Evolutionary conservation across 2,329 filamentous ascomycete genomes (phyloP), one percentile per base, ranked within the genome.

Genomic region (Fusarium praegraminearum): DNA sequence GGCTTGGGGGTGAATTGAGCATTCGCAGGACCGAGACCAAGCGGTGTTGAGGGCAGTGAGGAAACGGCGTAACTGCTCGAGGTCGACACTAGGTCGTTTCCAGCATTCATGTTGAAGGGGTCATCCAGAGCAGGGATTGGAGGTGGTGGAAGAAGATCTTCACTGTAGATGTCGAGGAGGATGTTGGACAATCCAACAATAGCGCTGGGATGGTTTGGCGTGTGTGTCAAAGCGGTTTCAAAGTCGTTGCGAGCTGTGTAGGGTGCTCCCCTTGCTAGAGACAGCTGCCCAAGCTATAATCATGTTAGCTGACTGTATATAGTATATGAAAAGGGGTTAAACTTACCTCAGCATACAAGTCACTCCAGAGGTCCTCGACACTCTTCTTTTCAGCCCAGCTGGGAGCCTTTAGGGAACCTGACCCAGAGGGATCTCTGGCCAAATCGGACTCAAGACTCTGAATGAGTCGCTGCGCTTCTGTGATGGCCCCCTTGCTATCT

Each of bases 161-260:
- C 86, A 71, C 84, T 89, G 80, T 95, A 97, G 22, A 97, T 89
- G 75, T 98, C 94, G 50, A 98, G 86, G 9, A 99, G 85, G 38
- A 98, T 90, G 72, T 92, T 92, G 20, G 93, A 93, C 24, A 99
- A 82, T 1, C 92, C 93, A 36, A 98, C 89, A 26, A 92, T 97
- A 33, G 93, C 93, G 16, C 85, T 84, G 0, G 92, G 86, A 72
- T 99, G 95, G 76, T 98, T 89, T 1, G 91, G 89, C 67, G 88
- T 92, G 76, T 94, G 90, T 26, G 90, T 89, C 20, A 99, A 83
- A 16, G 94, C 93, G 60, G 90, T 87, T 79, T 99, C 96, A 74
- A 95, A 98, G 69, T 92, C 85, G 26, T 87, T 84, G 16, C 93
- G 89, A 5, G 94, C 94, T 55, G 88, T 83, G 69, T 93, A 90